Percentiles rank a stretch among this genome's conserved stretches.
Conservation (phyloP, 164 flowering plant species). For the Liriodendron chinense region DNA sequence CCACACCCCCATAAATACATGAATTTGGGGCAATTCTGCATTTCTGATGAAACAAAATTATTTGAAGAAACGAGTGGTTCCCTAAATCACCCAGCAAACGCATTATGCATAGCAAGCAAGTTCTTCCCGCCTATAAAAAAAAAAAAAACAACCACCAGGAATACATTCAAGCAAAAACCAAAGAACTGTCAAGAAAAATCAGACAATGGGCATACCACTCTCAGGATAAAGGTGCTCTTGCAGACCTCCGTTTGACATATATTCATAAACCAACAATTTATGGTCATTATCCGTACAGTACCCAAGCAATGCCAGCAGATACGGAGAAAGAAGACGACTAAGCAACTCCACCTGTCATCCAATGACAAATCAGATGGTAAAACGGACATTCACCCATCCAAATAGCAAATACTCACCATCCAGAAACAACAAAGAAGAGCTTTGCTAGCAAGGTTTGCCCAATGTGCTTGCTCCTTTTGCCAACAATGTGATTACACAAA, state of each 20-base stretch:
- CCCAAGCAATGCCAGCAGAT: slow-evolving; percentile 79
- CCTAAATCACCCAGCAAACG: no score
- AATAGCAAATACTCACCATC: not conserved
- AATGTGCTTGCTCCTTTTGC: not conserved
- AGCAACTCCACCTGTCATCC: slow-evolving; percentile 75
- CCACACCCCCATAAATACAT: no score
- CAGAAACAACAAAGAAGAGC: not conserved
- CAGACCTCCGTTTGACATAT: slow-evolving; percentile 90
- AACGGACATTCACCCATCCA: not conserved
- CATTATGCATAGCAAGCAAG: no score
- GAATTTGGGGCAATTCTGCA: no score
- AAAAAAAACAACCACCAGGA: not conserved
- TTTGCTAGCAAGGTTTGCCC: no score
- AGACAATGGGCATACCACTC: slow-evolving; percentile 38
- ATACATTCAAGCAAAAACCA: not conserved
- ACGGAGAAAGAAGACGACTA: slow-evolving; percentile 72
- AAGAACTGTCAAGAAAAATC: not conserved
- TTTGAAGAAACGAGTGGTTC: no score
- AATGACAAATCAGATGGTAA: not conserved
- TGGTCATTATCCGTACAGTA: slow-evolving; percentile 71
- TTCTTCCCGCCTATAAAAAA: not conserved
- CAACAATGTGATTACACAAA: not conserved
- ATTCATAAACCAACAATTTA: slow-evolving; percentile 86
- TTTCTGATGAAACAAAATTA: no score
- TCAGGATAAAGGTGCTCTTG: slow-evolving; percentile 84